Conservation (phyloP, 768 basidiomycete species). For the Cystofilobasidium ferigula region DNA sequence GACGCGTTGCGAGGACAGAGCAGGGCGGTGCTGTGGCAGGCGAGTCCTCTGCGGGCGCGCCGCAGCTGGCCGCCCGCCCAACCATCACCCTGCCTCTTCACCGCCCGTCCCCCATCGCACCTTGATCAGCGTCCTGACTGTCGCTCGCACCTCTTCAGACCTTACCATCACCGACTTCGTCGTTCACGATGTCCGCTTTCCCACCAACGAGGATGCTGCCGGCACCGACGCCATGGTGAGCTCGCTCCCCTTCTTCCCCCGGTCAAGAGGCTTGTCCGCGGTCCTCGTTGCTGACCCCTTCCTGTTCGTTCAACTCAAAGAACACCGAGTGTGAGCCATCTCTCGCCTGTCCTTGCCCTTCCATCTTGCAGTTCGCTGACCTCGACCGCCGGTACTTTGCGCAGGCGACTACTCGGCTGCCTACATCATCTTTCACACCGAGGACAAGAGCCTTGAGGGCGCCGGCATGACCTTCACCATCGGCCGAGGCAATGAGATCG, state of each 20-base stretch:
- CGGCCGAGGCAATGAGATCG: slow-evolving; percentile 89
- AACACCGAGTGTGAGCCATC: slow-evolving; percentile 2
- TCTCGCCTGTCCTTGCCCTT: neutral
- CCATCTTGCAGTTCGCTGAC: neutral
- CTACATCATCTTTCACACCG: slow-evolving; percentile 68
- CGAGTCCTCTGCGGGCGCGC: too few relatives aligned
- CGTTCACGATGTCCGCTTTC: slow-evolving; percentile 26
- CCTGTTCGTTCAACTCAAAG: neutral
- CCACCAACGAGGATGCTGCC: slow-evolving; percentile 17
- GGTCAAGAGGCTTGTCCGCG: neutral
- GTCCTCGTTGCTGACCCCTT: neutral
- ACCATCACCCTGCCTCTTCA: too few relatives aligned
- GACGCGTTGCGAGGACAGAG: too few relatives aligned
- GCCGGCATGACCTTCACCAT: slow-evolving; percentile 73
- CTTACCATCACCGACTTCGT: slow-evolving; percentile 25
- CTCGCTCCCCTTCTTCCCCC: neutral
- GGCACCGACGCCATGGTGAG: slow-evolving; percentile 22
- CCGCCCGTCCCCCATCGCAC: neutral
- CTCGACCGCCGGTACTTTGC: slow-evolving; percentile 40
- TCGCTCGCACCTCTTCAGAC: slow-evolving; percentile 4
- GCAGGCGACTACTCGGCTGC: slow-evolving; percentile 74
- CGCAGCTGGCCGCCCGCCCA: too few relatives aligned
- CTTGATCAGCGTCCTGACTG: neutral
- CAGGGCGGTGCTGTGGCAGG: too few relatives aligned
- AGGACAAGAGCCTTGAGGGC: slow-evolving; percentile 55